Evolutionary conservation across 306 rosid species (phyloP), one percentile per base, ranked within the genome.

Genomic region (Begonia peltatifolia): DNA sequence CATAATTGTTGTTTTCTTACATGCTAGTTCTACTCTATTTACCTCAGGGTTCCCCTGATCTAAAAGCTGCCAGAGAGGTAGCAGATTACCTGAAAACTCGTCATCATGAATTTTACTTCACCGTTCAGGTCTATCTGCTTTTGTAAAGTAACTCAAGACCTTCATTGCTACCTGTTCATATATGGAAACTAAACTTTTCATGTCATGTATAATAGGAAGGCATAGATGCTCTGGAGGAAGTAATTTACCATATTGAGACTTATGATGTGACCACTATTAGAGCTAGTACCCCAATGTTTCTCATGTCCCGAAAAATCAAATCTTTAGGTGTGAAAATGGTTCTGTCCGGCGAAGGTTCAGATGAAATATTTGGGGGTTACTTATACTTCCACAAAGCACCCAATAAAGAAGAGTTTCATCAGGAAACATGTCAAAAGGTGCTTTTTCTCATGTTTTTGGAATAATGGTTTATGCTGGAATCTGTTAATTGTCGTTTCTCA

Each of bases 271-370:
- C 99, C 0, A 83, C 99, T 50, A 8, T 92, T 68, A 92, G 99
- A 75, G 99, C 96, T 56, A 86, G 99, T 71, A 92, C 93, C 61
- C 94, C 96, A 56, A 86, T 92, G 99, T 86, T 92, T 78, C 95
- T 92, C 36, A 86, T 92, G 99, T 92, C 99, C 63, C 72, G 99
- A 58, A 92, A 86, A 74, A 92, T 92, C 42, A 92, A 86, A 75
- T 74, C 99, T 71, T 55, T 92, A 87, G 99, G 99, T 64, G 99
- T 92, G 75, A 92, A 92, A 72, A 92, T 92, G 99, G 99, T 92
- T 70, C 87, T 92, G 53, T 92, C 99, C 25, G 99, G 99, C 61
- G 99, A 92, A 75, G 99, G 96, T 57, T 83, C 99, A 13, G 99
- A 92, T 71, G 96, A 92, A 79, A 86, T 92, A 46, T 92, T 92